Conservation (phyloP, 1,139 yeast genomes). For the Geotrichum fermentans region DNA sequence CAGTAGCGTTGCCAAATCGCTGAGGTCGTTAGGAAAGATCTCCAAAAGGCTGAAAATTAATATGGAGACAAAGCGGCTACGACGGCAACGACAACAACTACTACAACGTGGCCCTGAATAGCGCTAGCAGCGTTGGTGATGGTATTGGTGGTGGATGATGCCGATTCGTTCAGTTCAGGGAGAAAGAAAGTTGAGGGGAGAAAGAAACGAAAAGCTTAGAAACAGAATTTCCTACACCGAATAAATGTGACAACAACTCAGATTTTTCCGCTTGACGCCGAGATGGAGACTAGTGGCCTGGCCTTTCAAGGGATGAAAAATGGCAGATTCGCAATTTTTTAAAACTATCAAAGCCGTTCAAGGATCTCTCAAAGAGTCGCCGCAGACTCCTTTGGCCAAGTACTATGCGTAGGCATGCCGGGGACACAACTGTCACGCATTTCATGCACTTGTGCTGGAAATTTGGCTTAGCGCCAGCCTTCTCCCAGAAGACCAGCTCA, state of each 20-base stretch:
- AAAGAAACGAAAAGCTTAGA: background rate
- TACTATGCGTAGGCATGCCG: too few relatives aligned
- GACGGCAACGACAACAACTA: background rate
- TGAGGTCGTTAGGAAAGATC: background rate
- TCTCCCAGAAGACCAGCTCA: conserved; percentile 5
- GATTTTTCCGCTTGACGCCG: too few relatives aligned
- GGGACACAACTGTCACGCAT: conserved; percentile 7
- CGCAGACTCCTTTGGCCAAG: too few relatives aligned
- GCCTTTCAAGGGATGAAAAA: too few relatives aligned
- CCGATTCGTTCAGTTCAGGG: background rate
- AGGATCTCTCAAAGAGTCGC: too few relatives aligned
- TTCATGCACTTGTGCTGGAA: conserved; percentile 5
- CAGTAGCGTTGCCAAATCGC: background rate
- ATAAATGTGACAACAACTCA: too few relatives aligned
- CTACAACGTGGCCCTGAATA: background rate
- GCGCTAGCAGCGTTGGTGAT: background rate
- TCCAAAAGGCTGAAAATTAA: background rate
- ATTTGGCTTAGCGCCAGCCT: background rate
- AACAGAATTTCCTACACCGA: too few relatives aligned
- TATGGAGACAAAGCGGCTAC: too few relatives aligned
- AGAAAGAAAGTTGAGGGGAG: background rate
- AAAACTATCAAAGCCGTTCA: too few relatives aligned
- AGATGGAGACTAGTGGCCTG: too few relatives aligned
- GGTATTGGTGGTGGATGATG: background rate
- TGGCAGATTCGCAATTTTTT: too few relatives aligned